A percentile compares a stretch with the other conserved stretches of the same genome.
These are phyloP conservation scores for Leccinum olivaceopallidum DNA, from an alignment of 768 basidiomycete genomes.

Conservation along the genomic window DNA sequence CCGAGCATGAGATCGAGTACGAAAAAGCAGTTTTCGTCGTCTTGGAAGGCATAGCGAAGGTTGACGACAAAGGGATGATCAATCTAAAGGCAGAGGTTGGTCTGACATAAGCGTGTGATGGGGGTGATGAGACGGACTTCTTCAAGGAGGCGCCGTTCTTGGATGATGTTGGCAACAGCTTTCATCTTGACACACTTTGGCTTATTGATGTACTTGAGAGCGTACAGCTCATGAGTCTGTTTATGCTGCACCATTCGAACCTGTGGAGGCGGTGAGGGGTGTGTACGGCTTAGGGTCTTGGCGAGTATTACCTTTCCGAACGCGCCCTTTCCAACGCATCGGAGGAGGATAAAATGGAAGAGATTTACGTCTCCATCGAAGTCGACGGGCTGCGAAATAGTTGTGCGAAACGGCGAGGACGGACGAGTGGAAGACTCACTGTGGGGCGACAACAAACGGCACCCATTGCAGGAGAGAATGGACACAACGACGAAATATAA, in stretches of 20 bases:
- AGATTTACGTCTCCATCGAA: constrained; percentile 95
- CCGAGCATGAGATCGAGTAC: constrained; percentile 97
- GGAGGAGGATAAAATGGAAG: constrained; percentile 92
- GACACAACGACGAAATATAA: neutral
- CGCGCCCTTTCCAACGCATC: constrained; percentile 98
- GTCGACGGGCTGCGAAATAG: constrained; percentile 72
- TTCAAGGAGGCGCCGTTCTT: constrained; percentile 92
- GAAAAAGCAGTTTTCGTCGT: constrained; percentile 98
- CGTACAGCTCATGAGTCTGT: constrained; percentile 94
- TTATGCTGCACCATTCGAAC: constrained; percentile 99
- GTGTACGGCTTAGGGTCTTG: constrained; percentile 5
- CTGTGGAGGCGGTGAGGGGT: constrained; percentile 41
- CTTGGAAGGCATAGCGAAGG: constrained; percentile 94
- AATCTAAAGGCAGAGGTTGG: constrained; percentile 50
- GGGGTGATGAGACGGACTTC: constrained; percentile 57
- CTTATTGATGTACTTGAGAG: constrained; percentile 99
- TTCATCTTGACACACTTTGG: constrained; percentile 98
- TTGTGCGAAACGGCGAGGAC: constrained; percentile 2
- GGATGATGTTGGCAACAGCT: constrained; percentile 95
- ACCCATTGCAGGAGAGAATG: constrained; percentile 48
- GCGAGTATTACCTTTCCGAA: constrained; percentile 82
- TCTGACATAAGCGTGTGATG: neutral
- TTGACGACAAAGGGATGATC: constrained; percentile 97
- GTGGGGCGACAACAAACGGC: constrained; percentile 83
- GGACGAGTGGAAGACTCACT: constrained; percentile 40